phyloP scores from a whole-genome alignment of 768 basidiomycete genomes.

The Naganishia vishniacii region DNA sequence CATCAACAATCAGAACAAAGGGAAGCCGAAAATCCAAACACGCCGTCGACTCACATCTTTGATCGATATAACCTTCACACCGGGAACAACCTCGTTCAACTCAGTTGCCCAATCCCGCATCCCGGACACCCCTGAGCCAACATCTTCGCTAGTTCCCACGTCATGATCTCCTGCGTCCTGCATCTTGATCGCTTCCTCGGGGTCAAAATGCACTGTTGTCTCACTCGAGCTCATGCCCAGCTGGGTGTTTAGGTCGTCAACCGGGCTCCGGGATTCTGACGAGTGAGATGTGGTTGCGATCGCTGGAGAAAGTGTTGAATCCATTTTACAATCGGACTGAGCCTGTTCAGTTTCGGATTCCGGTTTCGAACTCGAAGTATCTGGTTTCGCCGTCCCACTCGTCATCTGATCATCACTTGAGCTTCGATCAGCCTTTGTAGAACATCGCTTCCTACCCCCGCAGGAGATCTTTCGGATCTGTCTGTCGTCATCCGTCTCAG shows the following conservation, averaged over 20 bases:
- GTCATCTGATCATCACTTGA: not conserved
- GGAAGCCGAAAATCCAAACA: not conserved
- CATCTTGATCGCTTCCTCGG: not conserved
- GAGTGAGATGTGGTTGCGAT: not conserved
- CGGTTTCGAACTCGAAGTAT: not conserved
- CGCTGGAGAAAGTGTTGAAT: not conserved
- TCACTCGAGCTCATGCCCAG: not conserved
- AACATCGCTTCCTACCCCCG: not conserved
- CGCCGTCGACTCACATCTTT: constrained; percentile 19
- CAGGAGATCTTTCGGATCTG: constrained; percentile 2
- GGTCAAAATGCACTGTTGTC: not conserved
- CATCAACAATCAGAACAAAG: too few relatives aligned
- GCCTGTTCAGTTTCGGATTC: not conserved
- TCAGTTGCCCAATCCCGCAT: constrained; percentile 25
- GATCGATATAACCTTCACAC: constrained; percentile 21
- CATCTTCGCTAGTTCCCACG: too few relatives aligned
- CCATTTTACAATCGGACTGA: not conserved
- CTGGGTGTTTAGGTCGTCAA: not conserved
- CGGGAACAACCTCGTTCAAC: constrained; percentile 15
- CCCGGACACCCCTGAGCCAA: constrained; percentile 25
- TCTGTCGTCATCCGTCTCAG: constrained; percentile 4
- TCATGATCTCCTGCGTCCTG: too few relatives aligned
- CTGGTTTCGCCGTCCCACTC: not conserved
- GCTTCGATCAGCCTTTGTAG: not conserved
- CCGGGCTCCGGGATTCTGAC: not conserved